Evolutionary conservation across 1,284 basidiomycete genomes (phyloP), one percentile per base, ranked within the genome.

Genomic region (Microbotryum violaceum): DNA sequence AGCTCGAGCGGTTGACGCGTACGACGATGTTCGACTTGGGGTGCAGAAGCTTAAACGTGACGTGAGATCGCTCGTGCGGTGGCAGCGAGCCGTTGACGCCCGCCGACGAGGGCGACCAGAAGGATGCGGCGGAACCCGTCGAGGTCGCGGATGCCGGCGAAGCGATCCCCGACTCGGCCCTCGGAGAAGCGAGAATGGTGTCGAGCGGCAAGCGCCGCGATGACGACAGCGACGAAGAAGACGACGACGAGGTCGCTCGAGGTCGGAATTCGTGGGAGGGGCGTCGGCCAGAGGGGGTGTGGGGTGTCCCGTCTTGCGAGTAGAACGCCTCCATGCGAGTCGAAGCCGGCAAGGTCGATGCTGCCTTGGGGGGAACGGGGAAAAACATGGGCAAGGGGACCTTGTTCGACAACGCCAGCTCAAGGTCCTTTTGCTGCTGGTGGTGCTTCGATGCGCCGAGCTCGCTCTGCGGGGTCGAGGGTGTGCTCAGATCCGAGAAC

Each of bases 1-100:
- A 18, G 37, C 37, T 42, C 37, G 37, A 42, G 16, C 37, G 37
- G 16, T 42, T 42, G 23, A 64, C 49, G 47, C 66, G 61, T 4
- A 67, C 37, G 56, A 65, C 46, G 50, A 67, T 27, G 57, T 67
- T 67, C 49, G 59, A 50, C 18, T 50, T 31, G 7, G 27, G 9
- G 29, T 67, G 66, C 1, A 67, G 56, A 29, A 67, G 25, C 23
- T 67, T 67, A 63, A 67, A 65, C 12, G 63, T 67, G 47, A 61
- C 45, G n/a, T 25, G 25, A 9, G 54, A 42, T 6, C 50, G 25
- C 25, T 27, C 14, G 8, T 42, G 37, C 37, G 37, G 37, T 42
- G 37, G 37, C 4, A 42, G 37, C 14, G 14, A 42, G 37, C 37
- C 37, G 37, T 42, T 42, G 51, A n/a, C 51, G 16, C 51, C 51